Conservation (phyloP, 2,329 filamentous ascomycete species). For the Colletotrichum sp. region DNA sequence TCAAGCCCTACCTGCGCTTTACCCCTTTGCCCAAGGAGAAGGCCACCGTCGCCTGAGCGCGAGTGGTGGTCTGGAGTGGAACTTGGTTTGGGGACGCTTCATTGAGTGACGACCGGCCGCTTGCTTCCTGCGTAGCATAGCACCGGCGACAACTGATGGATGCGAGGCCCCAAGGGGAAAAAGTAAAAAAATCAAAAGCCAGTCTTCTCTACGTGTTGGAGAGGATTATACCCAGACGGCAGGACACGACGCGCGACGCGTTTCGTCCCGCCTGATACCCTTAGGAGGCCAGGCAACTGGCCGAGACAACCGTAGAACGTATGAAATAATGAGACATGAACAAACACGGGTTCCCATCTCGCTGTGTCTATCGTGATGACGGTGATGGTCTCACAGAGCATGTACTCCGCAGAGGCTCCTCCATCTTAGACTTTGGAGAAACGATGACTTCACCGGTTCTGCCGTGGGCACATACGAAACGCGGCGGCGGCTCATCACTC, state of each 20-base stretch:
- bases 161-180: not conserved
- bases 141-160: not conserved
- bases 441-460: not conserved
- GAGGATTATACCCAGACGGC: not conserved
- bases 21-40: constrained; percentile 68
- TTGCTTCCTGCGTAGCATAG: not conserved
- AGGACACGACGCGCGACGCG: not conserved
- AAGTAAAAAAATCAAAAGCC: not conserved
- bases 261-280: constrained; percentile 1
- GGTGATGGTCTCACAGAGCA: not conserved
- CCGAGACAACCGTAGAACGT: not conserved
- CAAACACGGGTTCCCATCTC: not conserved
- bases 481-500: not conserved
- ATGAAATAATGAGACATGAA: constrained; percentile 20
- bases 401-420: not conserved
- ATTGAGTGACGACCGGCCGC: not conserved
- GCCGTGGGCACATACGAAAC: not conserved
- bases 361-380: not conserved
- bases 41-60: constrained; percentile 36
- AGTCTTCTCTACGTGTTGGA: not conserved
- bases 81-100: constrained; percentile 11
- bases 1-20: constrained; percentile 78
- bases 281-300: not conserved
- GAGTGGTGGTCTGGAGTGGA: constrained; percentile 7
- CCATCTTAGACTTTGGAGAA: not conserved